Evolutionary conservation across 352 stramenopile species (phyloP).

Genomic region (Phytophthora sojae): DNA sequence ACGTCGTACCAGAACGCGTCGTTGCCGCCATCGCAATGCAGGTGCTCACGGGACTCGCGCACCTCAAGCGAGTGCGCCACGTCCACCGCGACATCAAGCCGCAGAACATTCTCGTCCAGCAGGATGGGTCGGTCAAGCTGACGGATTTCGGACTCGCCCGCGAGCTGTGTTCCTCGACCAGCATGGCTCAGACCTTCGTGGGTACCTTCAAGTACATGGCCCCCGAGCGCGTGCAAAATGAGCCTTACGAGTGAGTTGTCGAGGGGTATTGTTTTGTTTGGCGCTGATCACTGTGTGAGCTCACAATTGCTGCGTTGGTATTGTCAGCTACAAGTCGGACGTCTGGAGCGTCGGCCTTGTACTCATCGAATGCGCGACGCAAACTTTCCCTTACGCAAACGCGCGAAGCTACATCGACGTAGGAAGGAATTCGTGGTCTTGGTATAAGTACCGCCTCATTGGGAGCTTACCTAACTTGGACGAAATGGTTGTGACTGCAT

Average conservation of each 20-base stretch:
- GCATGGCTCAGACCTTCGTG: slow-evolving; percentile 90
- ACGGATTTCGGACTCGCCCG: slow-evolving; percentile 81
- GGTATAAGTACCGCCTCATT: background rate
- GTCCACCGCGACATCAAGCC: slow-evolving; percentile 96
- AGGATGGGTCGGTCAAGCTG: slow-evolving; percentile 80
- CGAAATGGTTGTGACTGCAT: background rate
- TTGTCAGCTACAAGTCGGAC: slow-evolving; percentile 76
- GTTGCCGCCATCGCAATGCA: slow-evolving; percentile 69
- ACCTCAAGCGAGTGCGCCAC: slow-evolving; percentile 70
- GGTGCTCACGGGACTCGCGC: slow-evolving; percentile 61
- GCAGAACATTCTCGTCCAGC: slow-evolving; percentile 92
- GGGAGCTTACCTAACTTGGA: background rate
- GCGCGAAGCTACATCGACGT: slow-evolving; percentile 78
- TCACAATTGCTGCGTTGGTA: background rate
- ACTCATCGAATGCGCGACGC: slow-evolving; percentile 74
- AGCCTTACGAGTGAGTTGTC: slow-evolving; percentile 69
- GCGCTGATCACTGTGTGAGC: background rate
- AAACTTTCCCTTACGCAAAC: slow-evolving; percentile 60
- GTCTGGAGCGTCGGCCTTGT: slow-evolving; percentile 83
- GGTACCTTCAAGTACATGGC: slow-evolving; percentile 95
- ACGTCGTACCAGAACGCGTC: slow-evolving; percentile 56
- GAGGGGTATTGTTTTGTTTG: background rate
- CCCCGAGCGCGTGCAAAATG: slow-evolving; percentile 90
- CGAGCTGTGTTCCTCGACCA: slow-evolving; percentile 69
- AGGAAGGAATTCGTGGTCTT: slow-evolving; percentile 15